phyloP scores from a whole-genome alignment of 202 grass and related monocot species.

The Digitaria exilis region DNA sequence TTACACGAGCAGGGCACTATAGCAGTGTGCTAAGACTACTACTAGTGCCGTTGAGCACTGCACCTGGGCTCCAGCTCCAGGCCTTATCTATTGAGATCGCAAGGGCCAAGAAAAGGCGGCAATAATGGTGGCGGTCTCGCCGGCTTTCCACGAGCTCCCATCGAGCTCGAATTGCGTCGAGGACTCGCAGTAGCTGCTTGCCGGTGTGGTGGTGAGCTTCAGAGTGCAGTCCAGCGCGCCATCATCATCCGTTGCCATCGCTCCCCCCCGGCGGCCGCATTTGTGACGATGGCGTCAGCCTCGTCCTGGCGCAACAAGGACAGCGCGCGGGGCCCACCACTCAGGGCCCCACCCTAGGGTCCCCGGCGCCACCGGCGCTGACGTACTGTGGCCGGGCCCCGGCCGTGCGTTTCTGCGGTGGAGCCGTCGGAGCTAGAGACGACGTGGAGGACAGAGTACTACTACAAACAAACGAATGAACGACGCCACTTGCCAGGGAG shows the following conservation, averaged over 20 bases:
- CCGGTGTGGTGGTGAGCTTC: too few relatives aligned
- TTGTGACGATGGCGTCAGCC: background rate
- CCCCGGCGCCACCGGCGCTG: background rate
- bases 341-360: background rate
- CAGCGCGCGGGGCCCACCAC: too few relatives aligned
- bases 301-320: background rate
- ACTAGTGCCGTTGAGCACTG: background rate
- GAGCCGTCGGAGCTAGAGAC: background rate
- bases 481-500: background rate
- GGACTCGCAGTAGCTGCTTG: background rate
- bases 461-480: background rate
- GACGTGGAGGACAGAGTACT: background rate
- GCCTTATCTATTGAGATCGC: background rate
- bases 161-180: background rate
- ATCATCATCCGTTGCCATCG: constrained; percentile 3
- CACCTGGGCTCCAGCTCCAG: background rate
- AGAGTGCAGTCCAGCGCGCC: constrained; percentile 11
- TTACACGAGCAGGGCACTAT: background rate
- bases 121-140: background rate
- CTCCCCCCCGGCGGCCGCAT: background rate
- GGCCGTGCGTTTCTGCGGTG: background rate
- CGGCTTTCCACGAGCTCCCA: background rate
- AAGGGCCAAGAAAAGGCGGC: background rate
- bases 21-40: too few relatives aligned
- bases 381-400: too few relatives aligned